These are phyloP conservation scores for Solanum arcanum DNA, from an alignment of 257 asterid species.

Conservation along the genomic window DNA sequence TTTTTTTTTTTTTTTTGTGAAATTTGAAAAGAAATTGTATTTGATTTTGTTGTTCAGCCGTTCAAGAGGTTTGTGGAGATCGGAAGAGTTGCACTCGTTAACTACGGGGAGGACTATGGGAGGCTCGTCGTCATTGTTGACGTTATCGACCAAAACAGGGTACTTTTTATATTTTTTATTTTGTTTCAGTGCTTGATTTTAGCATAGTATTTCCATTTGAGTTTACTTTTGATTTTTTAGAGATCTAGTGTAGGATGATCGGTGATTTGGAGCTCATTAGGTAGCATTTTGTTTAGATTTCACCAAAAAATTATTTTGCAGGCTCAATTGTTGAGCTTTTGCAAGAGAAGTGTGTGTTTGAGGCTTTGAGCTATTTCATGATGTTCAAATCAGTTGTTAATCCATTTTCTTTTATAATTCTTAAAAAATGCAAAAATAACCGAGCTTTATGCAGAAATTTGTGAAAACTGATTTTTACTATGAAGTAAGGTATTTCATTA, in stretches of 20 bases:
- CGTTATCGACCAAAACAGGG: conserved; percentile 15
- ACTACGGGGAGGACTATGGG: conserved; percentile 67
- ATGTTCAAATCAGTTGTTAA: neutral
- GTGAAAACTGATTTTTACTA: neutral
- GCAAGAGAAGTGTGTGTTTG: neutral
- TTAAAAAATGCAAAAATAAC: neutral
- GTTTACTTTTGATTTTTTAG: too few relatives aligned
- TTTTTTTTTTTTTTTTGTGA: neutral
- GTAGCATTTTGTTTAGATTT: neutral
- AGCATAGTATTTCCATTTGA: neutral
- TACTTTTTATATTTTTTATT: conserved; percentile 2
- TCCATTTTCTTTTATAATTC: neutral
- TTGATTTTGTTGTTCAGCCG: conserved; percentile 27
- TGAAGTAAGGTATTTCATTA: neutral
- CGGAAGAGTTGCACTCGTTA: conserved; percentile 72
- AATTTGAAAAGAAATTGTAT: neutral
- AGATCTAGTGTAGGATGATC: neutral
- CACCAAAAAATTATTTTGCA: neutral
- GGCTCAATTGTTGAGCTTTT: neutral
- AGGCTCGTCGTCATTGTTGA: conserved; percentile 65
- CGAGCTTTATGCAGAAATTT: neutral
- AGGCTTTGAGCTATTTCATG: neutral
- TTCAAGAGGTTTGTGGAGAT: conserved; percentile 82
- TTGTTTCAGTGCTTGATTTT: neutral
- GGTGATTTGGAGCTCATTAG: neutral